Conservation (phyloP, 129 eudicot species). For the Chrysanthemum makinoi region DNA sequence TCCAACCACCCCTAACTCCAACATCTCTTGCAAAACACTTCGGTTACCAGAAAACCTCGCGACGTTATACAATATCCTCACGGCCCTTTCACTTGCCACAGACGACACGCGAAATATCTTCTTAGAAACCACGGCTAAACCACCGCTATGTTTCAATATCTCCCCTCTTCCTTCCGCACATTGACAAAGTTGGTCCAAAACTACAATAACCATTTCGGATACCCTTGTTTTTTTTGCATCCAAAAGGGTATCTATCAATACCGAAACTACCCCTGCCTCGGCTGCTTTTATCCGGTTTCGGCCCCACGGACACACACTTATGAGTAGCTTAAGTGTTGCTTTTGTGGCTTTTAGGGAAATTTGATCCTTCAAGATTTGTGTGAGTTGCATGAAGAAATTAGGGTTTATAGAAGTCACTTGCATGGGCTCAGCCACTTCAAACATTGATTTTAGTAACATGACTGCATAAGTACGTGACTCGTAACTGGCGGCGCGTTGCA, state of each 20-base stretch:
- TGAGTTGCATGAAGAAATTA: slow-evolving; percentile 37
- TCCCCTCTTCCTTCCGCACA: slow-evolving; percentile 74
- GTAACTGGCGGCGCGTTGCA: slow-evolving; percentile 41
- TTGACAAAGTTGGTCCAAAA: slow-evolving; percentile 45
- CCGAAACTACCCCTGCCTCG: slow-evolving; percentile 45
- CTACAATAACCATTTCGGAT: slow-evolving; percentile 43
- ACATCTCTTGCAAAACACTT: slow-evolving; percentile 53
- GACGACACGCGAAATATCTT: slow-evolving; percentile 60
- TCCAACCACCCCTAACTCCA: slow-evolving; percentile 43
- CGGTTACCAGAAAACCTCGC: slow-evolving; percentile 42
- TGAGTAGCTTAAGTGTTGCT: slow-evolving; percentile 48
- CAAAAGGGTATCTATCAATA: slow-evolving; percentile 41
- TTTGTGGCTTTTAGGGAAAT: slow-evolving; percentile 49
- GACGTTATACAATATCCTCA: slow-evolving; percentile 45
- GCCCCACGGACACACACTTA: slow-evolving; percentile 46
- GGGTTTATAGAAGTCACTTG: slow-evolving; percentile 31
- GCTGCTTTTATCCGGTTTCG: slow-evolving; percentile 54
- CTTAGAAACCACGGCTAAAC: slow-evolving; percentile 69
- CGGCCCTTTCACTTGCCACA: slow-evolving; percentile 53
- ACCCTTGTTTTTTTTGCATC: slow-evolving; percentile 40
- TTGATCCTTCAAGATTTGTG: slow-evolving; percentile 41
- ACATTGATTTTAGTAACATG: slow-evolving; percentile 42
- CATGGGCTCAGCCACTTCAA: slow-evolving; percentile 52
- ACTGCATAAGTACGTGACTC: slow-evolving; percentile 62
- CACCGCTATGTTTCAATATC: slow-evolving; percentile 51